These are phyloP conservation scores for Silybum marianum DNA, from an alignment of 129 eudicot genomes.

Conservation along the genomic window DNA sequence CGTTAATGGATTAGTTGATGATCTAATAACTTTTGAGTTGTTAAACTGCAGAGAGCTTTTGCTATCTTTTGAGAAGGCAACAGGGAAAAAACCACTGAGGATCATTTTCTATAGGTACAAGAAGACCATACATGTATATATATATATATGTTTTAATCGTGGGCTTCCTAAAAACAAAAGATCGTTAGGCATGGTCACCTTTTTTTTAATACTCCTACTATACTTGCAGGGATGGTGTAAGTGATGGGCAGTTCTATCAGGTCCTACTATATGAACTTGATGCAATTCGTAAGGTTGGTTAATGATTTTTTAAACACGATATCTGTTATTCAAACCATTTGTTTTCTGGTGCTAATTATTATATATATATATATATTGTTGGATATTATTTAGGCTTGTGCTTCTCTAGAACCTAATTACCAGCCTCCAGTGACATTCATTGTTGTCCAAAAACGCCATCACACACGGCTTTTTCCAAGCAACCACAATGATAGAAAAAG, in stretches of 20 bases:
- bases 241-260: conserved; percentile 94
- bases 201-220: background rate
- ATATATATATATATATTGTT: background rate
- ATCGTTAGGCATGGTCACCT: background rate
- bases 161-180: background rate
- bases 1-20: background rate
- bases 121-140: background rate
- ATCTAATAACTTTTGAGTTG: conserved; percentile 1
- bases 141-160: background rate
- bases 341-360: conserved; percentile 13
- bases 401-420: conserved; percentile 77
- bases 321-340: background rate
- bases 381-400: conserved; percentile 78
- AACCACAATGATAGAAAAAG: conserved; percentile 66
- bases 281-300: conserved; percentile 91
- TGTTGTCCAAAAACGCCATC: conserved; percentile 95
- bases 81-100: conserved; percentile 77
- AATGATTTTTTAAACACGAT: background rate
- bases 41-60: conserved; percentile 71
- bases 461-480: conserved; percentile 79
- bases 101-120: conserved; percentile 84
- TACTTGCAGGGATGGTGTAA: conserved; percentile 77
- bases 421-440: conserved; percentile 94
- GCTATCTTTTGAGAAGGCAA: conserved; percentile 71
- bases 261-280: conserved; percentile 91